Evolutionary conservation across 805 yeast genomes (phyloP), one percentile per base, ranked within the genome.

Genomic region (Saturnispora saitoi): DNA sequence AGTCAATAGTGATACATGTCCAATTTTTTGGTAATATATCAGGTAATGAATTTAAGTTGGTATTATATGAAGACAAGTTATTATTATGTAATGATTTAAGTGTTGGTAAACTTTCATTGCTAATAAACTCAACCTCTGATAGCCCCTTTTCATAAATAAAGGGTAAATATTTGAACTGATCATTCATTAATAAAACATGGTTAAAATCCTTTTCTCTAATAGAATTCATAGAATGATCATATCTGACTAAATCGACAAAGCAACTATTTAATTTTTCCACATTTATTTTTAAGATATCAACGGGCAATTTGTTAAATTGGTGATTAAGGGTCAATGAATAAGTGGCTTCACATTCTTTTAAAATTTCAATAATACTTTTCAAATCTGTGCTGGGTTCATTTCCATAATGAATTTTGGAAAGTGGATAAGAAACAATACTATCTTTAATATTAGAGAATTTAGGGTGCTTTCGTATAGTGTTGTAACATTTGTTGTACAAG

Each of bases 1-100:
- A 58, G 56, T 83, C 90, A 22, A 89, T 62, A 0, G 83, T 70
- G 0, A 86, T 64, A 0, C 82, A 73, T 3, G 70, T 57, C 90
- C 89, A 83, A 19, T 64, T 61, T 0, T 60, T 49, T 0, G 86
- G 85, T 7, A 76, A 51, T 1, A 44, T 8, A 14, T 20, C n/a
- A 19, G 32, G 15, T 22, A 38, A 15, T 14, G 20, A 4, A 8
- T 20, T 3, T 38, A 56, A 42, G 7, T 51, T 52, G 4, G 6
- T 7, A 19, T 4, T 19, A 30, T 17, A 10, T 14, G 11, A 14
- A 5, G n/a, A 10, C 4, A 14, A 14, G 15, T 6, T 8, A 8
- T 26, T 14, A 12, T 9, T 8, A 6, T 15, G 9, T 14, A 19
- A 10, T 4, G 31, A 32, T 20, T 24, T 30, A 9, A 51, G 29